Conservation (phyloP, 129 eudicot genomes). For the Arctium minus region DNA sequence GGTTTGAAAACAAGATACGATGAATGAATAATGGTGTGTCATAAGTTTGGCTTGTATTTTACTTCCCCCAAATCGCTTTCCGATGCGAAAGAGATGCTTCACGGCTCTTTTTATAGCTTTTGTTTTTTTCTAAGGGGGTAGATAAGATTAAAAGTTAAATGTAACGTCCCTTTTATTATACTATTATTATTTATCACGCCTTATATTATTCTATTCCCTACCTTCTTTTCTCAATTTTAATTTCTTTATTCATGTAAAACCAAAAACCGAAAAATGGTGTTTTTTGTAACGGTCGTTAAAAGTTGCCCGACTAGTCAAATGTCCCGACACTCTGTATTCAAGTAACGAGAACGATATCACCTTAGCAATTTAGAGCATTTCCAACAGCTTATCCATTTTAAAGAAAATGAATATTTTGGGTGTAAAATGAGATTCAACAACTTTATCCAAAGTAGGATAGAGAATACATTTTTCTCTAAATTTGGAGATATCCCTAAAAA, state of each 20-base stretch:
- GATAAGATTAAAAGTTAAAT: constrained; percentile 17
- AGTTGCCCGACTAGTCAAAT: background rate
- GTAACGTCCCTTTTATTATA: background rate
- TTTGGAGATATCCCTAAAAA: no score
- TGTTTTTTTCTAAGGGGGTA: background rate
- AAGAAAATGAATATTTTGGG: no score
- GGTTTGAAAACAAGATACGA: constrained; percentile 15
- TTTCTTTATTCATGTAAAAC: background rate
- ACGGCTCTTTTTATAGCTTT: constrained; percentile 31
- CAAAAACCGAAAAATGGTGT: background rate
- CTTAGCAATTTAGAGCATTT: background rate
- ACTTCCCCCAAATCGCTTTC: constrained; percentile 30
- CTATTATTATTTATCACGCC: background rate
- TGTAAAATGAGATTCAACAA: no score
- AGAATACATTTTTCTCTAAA: no score
- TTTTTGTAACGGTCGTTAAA: background rate
- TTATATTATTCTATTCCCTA: constrained; percentile 13
- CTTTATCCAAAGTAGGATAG: no score
- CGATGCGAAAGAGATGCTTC: constrained; percentile 42
- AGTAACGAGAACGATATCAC: background rate
- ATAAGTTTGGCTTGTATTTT: constrained; percentile 30
- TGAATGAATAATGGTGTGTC: constrained; percentile 11
- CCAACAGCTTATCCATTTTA: no score
- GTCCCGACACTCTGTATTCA: background rate
- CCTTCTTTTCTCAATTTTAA: background rate